Conservation (phyloP, 148 eudicot species). For the Beta vulgaris region DNA sequence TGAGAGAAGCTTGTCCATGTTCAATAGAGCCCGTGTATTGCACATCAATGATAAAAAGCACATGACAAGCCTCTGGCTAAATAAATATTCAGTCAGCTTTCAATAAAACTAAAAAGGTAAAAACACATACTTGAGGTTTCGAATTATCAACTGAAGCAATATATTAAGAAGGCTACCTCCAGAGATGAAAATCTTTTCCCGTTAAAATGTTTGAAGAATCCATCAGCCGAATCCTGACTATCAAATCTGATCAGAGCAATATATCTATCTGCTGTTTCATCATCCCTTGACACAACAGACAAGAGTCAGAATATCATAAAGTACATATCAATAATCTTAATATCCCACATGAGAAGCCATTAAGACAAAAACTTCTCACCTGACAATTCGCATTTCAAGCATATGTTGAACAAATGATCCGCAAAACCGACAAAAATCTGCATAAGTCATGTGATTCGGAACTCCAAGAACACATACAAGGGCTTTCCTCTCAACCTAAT, state of each 20-base stretch:
- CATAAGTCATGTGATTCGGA: slow-evolving; percentile 98
- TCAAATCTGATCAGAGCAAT: slow-evolving; percentile 78
- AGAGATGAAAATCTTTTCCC: slow-evolving; percentile 77
- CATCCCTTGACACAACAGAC: slow-evolving; percentile 46
- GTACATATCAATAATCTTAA: background rate
- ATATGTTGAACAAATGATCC: slow-evolving; percentile 86
- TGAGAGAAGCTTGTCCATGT: slow-evolving; percentile 54
- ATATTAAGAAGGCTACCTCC: slow-evolving; percentile 53
- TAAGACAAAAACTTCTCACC: slow-evolving; percentile 39
- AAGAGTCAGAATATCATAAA: slow-evolving; percentile 16
- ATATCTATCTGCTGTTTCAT: slow-evolving; percentile 80
- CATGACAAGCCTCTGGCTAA: slow-evolving; percentile 74
- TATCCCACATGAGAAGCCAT: slow-evolving; percentile 2
- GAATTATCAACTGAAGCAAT: background rate
- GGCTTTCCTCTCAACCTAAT: slow-evolving; percentile 76
- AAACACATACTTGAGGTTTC: background rate
- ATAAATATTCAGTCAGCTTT: slow-evolving; percentile 20
- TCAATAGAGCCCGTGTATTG: slow-evolving; percentile 90
- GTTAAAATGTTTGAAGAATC: slow-evolving; percentile 75
- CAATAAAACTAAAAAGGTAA: background rate
- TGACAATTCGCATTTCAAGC: slow-evolving; percentile 92
- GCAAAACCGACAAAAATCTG: slow-evolving; percentile 94
- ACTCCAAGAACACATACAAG: slow-evolving; percentile 85
- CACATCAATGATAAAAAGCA: slow-evolving; percentile 72
- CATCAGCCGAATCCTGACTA: slow-evolving; percentile 67